Evolutionary conservation across 495 filamentous ascomycete genomes (phyloP).

Genomic region (Neurospora terricola): DNA sequence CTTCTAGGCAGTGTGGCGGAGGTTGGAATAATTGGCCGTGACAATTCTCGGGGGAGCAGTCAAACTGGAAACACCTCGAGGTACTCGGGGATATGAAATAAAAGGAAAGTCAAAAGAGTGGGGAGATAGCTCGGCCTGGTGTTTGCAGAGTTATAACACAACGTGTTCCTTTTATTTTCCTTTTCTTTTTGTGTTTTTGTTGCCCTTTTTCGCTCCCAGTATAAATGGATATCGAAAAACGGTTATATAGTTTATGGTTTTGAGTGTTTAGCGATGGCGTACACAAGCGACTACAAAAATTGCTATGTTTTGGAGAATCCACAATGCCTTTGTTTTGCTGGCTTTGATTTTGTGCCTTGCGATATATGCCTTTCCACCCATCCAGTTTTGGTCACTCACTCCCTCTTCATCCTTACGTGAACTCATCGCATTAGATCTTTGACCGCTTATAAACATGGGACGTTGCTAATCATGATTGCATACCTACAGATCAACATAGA

Average conservation of each 20-base stretch:
- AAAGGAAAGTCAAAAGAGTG: not conserved
- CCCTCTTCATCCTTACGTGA: not conserved
- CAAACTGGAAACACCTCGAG: not conserved
- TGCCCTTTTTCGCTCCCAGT: not conserved
- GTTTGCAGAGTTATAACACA: not conserved
- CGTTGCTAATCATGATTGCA: not conserved
- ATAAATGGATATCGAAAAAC: not conserved
- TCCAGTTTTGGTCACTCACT: not conserved
- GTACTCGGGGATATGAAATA: not conserved
- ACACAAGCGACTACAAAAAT: slow-evolving; percentile 10
- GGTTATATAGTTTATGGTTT: slow-evolving; percentile 10
- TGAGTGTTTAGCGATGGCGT: slow-evolving; percentile 26
- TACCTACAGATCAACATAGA: not conserved
- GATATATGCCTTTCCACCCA: not conserved
- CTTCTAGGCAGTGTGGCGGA: slow-evolving; percentile 41
- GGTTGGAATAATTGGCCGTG: slow-evolving; percentile 27
- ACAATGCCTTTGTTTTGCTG: not conserved
- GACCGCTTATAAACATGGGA: not conserved
- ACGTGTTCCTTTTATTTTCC: not conserved
- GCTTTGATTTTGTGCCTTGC: not conserved
- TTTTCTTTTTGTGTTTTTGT: not conserved
- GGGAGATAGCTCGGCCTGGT: not conserved
- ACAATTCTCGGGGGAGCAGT: not conserved
- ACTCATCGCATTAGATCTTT: too few species aligned
- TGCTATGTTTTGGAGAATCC: not conserved